phyloP scores from a whole-genome alignment of 345 rosid species.

The Aquilaria malaccensis region DNA sequence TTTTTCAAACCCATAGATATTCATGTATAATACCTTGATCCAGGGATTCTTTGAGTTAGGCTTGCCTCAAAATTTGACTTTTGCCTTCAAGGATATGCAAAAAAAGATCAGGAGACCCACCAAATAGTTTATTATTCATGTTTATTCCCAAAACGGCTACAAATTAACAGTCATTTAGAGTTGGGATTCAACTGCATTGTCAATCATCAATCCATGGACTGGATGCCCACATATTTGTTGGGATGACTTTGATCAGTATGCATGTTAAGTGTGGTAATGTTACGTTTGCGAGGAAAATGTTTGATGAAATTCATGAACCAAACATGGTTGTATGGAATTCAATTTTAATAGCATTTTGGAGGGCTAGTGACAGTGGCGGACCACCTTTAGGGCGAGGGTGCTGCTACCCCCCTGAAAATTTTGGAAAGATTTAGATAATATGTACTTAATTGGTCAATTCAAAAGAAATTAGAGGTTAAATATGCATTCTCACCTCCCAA shows the following conservation, averaged over 20 bases:
- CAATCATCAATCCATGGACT: slow-evolving; percentile 37
- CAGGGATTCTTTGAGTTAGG: slow-evolving; percentile 54
- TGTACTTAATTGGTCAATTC: no score
- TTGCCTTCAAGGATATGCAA: slow-evolving; percentile 35
- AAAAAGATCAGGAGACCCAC: slow-evolving; percentile 25
- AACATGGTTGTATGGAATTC: slow-evolving; percentile 54
- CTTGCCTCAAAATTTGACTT: slow-evolving; percentile 29
- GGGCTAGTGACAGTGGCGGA: slow-evolving; percentile 19
- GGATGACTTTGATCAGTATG: slow-evolving; percentile 49
- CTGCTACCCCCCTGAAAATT: no score
- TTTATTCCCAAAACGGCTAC: slow-evolving; percentile 56
- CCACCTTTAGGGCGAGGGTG: no score
- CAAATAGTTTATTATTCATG: slow-evolving; percentile 67
- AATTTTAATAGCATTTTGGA: slow-evolving; percentile 31
- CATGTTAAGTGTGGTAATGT: slow-evolving; percentile 45
- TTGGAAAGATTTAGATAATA: no score
- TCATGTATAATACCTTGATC: slow-evolving; percentile 69
- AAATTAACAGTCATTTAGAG: slow-evolving; percentile 27
- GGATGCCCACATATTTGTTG: slow-evolving; percentile 44
- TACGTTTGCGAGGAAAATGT: slow-evolving; percentile 40
- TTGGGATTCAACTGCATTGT: slow-evolving; percentile 56
- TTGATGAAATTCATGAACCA: slow-evolving; percentile 42
- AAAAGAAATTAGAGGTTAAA: no score
- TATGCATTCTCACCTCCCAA: no score
- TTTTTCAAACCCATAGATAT: slow-evolving; percentile 42